phyloP scores from a whole-genome alignment of 106 monocot genomes.

The Agapanthus africanus region DNA sequence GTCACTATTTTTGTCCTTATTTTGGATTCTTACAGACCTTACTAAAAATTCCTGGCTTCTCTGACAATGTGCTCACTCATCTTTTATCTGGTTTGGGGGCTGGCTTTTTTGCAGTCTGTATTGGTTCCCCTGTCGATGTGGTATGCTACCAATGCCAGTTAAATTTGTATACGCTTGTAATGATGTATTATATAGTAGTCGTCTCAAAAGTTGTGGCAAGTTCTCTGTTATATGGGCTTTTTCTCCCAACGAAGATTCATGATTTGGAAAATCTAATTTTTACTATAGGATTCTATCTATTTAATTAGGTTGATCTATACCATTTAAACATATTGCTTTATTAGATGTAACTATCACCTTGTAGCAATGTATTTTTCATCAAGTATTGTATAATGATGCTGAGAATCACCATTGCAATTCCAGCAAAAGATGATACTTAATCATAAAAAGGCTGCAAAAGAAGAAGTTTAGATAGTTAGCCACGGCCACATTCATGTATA shows the following conservation, averaged over 20 bases:
- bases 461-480: background rate
- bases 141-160: constrained; percentile 23
- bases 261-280: background rate
- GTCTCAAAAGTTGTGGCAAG: background rate
- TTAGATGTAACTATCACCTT: background rate
- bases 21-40: constrained; percentile 49
- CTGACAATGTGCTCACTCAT: constrained; percentile 89
- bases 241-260: background rate
- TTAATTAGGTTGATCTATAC: background rate
- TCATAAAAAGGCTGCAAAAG: background rate
- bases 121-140: constrained; percentile 98
- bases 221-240: background rate
- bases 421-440: background rate
- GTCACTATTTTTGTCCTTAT: background rate
- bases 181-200: background rate
- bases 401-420: background rate
- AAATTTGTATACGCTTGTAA: background rate
- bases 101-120: constrained; percentile 89
- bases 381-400: background rate
- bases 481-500: background rate
- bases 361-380: background rate
- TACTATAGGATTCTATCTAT: background rate
- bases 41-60: constrained; percentile 82
- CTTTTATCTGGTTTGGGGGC: constrained; percentile 88
- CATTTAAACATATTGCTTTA: background rate